Percentiles rank a stretch among this genome's conserved stretches.
These are phyloP conservation scores for Shiraia sp. DNA, from an alignment of 2,329 filamentous ascomycete genomes.

Conservation along the genomic window DNA sequence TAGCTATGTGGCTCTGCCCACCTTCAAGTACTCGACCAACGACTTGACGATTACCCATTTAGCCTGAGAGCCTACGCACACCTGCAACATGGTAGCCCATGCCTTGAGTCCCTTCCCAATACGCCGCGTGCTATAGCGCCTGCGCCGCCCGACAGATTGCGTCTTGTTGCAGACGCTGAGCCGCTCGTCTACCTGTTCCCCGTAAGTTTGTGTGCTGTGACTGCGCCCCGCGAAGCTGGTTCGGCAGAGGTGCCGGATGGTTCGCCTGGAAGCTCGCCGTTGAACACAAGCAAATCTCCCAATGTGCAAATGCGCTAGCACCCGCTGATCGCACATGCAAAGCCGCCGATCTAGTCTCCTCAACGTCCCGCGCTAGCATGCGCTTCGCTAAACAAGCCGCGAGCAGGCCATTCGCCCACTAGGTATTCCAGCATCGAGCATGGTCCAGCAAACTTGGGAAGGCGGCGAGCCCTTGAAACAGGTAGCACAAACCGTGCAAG, in stretches of 20 bases:
- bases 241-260: conserved; percentile 28
- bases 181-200: conserved; percentile 8
- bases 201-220: conserved; percentile 1
- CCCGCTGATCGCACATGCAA: conserved; percentile 15
- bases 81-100: conserved; percentile 24
- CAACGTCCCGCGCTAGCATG: conserved; percentile 2
- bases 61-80: too few species aligned
- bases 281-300: conserved; percentile 24
- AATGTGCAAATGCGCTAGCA: conserved; percentile 11
- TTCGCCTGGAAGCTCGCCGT: conserved; percentile 21
- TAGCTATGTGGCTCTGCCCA: conserved; percentile 17
- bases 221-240: conserved; percentile 25
- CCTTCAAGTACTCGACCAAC: conserved; percentile 30
- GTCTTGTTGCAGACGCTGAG: background rate
- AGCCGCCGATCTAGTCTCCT: background rate
- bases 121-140: conserved; percentile 4
- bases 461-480: conserved; percentile 17
- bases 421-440: too few species aligned
- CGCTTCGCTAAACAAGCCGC: conserved; percentile 21
- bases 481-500: too few species aligned
- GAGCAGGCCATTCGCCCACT: too few species aligned
- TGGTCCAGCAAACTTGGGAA: too few species aligned
- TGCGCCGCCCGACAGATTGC: conserved; percentile 6
- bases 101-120: conserved; percentile 11
- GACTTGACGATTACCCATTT: conserved; percentile 42